These are phyloP conservation scores for Rhodomyrtus psidioides DNA, from an alignment of 441 rosid genomes.

Conservation along the genomic window DNA sequence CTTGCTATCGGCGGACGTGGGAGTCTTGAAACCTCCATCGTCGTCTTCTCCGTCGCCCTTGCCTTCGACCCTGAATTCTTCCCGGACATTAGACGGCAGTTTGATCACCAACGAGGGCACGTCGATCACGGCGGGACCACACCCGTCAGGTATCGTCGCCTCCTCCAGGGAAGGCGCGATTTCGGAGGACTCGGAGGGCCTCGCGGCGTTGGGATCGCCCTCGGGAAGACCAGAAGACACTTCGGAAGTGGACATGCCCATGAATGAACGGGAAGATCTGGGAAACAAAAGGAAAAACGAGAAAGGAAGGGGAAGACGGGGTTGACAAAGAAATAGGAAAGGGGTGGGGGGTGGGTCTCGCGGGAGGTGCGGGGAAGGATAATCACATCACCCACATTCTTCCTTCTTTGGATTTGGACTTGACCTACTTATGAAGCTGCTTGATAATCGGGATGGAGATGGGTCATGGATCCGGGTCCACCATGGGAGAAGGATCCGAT, in stretches of 20 bases:
- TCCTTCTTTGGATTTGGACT: not conserved
- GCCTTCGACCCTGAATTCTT: constrained; percentile 7
- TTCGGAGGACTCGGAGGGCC: constrained; percentile 27
- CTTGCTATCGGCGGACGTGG: constrained; percentile 36
- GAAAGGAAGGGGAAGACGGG: not conserved
- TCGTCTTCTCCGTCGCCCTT: constrained; percentile 6
- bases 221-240: constrained; percentile 20
- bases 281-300: too few relatives aligned
- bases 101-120: not conserved
- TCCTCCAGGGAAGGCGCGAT: constrained; percentile 7
- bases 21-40: constrained; percentile 59
- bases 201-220: constrained; percentile 33
- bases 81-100: constrained; percentile 5
- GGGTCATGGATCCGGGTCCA: not conserved
- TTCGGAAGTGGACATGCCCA: constrained; percentile 33
- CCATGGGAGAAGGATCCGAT: not conserved
- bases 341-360: not conserved
- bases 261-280: constrained; percentile 7
- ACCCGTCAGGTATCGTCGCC: not conserved
- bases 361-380: not conserved
- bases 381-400: not conserved
- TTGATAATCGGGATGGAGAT: not conserved
- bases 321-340: not conserved
- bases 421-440: not conserved
- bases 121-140: not conserved